phyloP scores from a whole-genome alignment of 352 stramenopile genomes.

The Globisporangium mamillatum region DNA sequence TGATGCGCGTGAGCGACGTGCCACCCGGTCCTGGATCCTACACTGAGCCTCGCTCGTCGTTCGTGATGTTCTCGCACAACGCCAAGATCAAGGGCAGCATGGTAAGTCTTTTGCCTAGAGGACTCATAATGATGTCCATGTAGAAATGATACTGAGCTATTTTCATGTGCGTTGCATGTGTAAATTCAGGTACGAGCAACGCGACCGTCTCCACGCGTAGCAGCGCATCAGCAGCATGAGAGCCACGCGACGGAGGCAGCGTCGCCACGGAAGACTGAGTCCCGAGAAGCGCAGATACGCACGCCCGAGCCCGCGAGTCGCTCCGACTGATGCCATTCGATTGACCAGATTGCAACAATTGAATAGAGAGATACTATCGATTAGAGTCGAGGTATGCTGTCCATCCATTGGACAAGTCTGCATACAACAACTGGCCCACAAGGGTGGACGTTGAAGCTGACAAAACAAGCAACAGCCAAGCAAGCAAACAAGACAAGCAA shows the following conservation, averaged over 20 bases:
- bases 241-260: neutral
- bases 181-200: constrained; percentile 15
- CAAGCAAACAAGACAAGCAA: neutral
- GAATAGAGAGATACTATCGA: neutral
- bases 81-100: constrained; percentile 36
- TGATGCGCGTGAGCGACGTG: constrained; percentile 71
- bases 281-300: constrained; percentile 15
- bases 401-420: neutral
- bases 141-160: neutral
- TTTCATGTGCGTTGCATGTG: neutral
- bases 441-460: neutral
- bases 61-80: constrained; percentile 75
- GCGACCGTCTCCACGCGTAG: constrained; percentile 19
- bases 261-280: constrained; percentile 15
- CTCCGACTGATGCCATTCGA: neutral
- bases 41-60: constrained; percentile 64
- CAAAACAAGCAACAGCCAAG: neutral
- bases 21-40: constrained; percentile 70
- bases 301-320: constrained; percentile 13
- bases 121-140: neutral
- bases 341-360: too few relatives aligned
- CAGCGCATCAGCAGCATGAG: constrained; percentile 6
- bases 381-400: neutral
- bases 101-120: constrained; percentile 8
- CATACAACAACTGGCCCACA: neutral